Percentiles rank a stretch among this genome's conserved stretches.
Conservation (phyloP, 1,284 basidiomycete species). For the Cutaneotrichosporon curvatum region DNA sequence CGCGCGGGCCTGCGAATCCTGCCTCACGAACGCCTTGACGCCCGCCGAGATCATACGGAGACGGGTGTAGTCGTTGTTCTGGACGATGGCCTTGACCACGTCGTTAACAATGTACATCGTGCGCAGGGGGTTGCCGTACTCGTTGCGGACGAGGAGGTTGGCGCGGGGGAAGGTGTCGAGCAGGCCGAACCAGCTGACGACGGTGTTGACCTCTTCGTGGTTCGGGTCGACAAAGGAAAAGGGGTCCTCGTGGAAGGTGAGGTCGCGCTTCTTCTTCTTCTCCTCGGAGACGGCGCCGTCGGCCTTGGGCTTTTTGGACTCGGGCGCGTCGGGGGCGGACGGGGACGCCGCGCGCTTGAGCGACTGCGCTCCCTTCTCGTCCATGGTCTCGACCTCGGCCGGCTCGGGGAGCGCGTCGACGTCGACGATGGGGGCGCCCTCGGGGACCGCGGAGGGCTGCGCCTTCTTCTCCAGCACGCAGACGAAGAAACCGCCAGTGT, state of each 20-base stretch:
- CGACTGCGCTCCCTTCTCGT: slow-evolving; percentile 19
- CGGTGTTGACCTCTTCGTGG: slow-evolving; percentile 60
- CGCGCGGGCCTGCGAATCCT: slow-evolving; percentile 49
- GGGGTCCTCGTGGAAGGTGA: slow-evolving; percentile 77
- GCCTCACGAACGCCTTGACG: slow-evolving; percentile 63
- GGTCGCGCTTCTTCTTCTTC: slow-evolving; percentile 48
- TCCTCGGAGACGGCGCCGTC: slow-evolving; percentile 9
- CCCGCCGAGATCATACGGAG: slow-evolving; percentile 85
- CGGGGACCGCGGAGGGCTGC: slow-evolving; percentile 5
- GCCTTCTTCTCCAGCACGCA: slow-evolving; percentile 65
- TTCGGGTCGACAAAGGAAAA: slow-evolving; percentile 69
- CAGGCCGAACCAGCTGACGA: slow-evolving; percentile 67
- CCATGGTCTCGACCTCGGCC: slow-evolving; percentile 15
- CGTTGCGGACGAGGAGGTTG: slow-evolving; percentile 82
- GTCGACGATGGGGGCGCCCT: slow-evolving; percentile 6
- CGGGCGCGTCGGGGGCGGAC: slow-evolving; percentile 10
- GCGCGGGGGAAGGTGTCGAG: slow-evolving; percentile 54
- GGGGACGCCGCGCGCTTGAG: slow-evolving; percentile 26
- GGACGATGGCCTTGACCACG: slow-evolving; percentile 69
- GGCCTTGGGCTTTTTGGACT: slow-evolving; percentile 21
- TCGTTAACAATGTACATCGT: slow-evolving; percentile 86
- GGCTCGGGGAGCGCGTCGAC: slow-evolving; percentile 8
- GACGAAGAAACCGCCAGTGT: slow-evolving; percentile 97
- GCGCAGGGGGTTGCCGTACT: slow-evolving; percentile 65
- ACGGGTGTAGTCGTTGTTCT: slow-evolving; percentile 74